Conservation (phyloP, 1,139 yeast genomes). For the Taiozyma onychis region DNA sequence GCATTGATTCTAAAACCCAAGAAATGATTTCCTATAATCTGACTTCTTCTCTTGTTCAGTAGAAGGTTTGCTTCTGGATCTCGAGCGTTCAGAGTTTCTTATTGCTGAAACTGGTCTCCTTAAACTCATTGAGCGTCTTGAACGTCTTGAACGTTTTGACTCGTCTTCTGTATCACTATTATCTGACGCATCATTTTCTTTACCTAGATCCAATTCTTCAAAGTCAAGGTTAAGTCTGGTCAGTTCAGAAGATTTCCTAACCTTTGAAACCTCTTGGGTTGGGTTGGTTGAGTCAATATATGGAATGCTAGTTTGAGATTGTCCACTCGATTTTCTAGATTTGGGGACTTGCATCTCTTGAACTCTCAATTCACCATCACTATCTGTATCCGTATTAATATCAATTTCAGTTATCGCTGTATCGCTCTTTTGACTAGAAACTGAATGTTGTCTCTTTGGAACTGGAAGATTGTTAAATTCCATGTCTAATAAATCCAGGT, state of each 20-base stretch:
- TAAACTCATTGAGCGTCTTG: conserved; percentile 15
- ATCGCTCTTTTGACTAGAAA: not conserved
- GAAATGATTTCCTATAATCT: conserved; percentile 13
- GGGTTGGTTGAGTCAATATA: not conserved
- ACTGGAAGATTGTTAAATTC: conserved; percentile 5
- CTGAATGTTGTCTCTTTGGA: not conserved
- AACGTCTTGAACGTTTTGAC: conserved; percentile 2
- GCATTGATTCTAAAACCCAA: conserved; percentile 12
- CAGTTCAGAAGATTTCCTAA: conserved; percentile 16
- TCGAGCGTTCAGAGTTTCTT: not conserved
- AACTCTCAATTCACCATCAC: conserved; percentile 17
- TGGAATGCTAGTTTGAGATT: not conserved
- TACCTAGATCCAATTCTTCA: conserved; percentile 19
- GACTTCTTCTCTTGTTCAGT: conserved; percentile 4
- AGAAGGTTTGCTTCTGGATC: conserved; percentile 7
- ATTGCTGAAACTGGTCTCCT: conserved; percentile 7
- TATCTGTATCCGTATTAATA: conserved; percentile 11
- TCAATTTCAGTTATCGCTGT: not conserved
- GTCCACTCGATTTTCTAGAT: not conserved
- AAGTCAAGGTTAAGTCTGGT: conserved; percentile 15
- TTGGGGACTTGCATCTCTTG: conserved; percentile 16
- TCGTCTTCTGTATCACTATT: conserved; percentile 2
- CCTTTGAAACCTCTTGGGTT: not conserved
- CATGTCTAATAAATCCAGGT: conserved; percentile 16
- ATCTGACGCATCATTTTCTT: conserved; percentile 1